These are phyloP conservation scores for Wakefieldia striispora DNA, from an alignment of 768 basidiomycete genomes.

Conservation along the genomic window DNA sequence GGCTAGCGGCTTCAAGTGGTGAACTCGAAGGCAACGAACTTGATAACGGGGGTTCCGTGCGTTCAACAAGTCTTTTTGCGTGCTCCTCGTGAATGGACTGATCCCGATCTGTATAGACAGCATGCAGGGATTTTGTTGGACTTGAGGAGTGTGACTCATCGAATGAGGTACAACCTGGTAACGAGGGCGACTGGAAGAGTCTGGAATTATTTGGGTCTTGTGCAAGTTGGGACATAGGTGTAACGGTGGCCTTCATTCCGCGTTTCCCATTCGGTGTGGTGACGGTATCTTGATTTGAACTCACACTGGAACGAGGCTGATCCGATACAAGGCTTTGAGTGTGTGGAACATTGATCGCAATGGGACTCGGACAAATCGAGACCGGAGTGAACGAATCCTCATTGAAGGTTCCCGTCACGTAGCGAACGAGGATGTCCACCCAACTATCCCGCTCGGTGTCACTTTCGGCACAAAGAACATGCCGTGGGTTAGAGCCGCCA, in stretches of 20 bases:
- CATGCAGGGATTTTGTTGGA: conserved; percentile 53
- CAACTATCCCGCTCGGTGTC: conserved; percentile 91
- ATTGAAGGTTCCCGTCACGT: conserved; percentile 78
- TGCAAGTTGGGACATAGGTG: conserved; percentile 57
- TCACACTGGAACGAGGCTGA: conserved; percentile 60
- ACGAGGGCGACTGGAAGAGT: conserved; percentile 48
- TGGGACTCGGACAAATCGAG: conserved; percentile 33
- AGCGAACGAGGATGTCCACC: conserved; percentile 91
- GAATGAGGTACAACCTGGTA: conserved; percentile 21
- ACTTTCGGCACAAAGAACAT: conserved; percentile 96
- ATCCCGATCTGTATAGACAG: conserved; percentile 36
- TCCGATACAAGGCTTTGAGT: conserved; percentile 27
- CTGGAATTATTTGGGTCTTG: conserved; percentile 58
- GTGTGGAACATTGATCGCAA: conserved; percentile 24
- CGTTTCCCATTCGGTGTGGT: conserved; percentile 29
- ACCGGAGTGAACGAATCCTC: conserved; percentile 57
- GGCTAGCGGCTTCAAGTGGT: conserved; percentile 37
- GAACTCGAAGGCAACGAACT: conserved; percentile 53
- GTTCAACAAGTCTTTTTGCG: conserved; percentile 43
- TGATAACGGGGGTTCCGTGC: conserved; percentile 61
- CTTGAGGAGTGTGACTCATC: conserved; percentile 43
- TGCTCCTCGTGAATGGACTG: conserved; percentile 21
- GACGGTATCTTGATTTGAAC: conserved; percentile 36
- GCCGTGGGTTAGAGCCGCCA: conserved; percentile 68
- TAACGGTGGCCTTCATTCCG: conserved; percentile 42